Evolutionary conservation across 2,329 filamentous ascomycete genomes (phyloP).

Genomic region (Myriangium duriaei): DNA sequence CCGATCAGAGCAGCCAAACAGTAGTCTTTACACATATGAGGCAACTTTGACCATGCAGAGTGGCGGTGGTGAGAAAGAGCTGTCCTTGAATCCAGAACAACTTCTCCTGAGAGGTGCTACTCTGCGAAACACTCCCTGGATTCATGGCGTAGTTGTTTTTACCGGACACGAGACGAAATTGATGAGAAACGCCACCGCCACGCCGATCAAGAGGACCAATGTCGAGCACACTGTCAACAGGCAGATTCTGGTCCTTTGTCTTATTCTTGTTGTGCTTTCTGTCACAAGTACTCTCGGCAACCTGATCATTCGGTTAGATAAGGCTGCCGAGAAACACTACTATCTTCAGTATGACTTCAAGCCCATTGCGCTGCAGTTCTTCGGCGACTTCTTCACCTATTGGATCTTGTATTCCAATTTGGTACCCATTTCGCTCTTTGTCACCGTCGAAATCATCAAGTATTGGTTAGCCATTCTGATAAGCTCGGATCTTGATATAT

Average conservation of each 20-base stretch:
- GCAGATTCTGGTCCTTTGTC: conserved; percentile 81
- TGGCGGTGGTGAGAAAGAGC: conserved; percentile 84
- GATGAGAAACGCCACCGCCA: conserved; percentile 94
- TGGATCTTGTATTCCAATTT: conserved; percentile 96
- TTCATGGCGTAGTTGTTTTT: conserved; percentile 92
- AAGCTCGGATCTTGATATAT: conserved; percentile 94
- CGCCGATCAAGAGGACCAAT: conserved; percentile 93
- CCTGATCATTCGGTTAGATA: conserved; percentile 62
- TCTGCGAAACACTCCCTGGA: conserved; percentile 90
- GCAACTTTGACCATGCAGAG: conserved; percentile 84
- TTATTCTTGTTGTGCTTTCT: conserved; percentile 71
- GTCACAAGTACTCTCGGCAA: conserved; percentile 87
- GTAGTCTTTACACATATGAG: conserved; percentile 96
- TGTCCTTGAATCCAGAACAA: conserved; percentile 83
- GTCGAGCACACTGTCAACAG: conserved; percentile 90
- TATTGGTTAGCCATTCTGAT: conserved; percentile 97
- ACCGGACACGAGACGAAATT: conserved; percentile 97
- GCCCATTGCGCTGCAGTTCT: conserved; percentile 66
- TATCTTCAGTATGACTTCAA: conserved; percentile 61
- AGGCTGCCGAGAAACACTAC: conserved; percentile 46
- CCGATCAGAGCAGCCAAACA: conserved; percentile 94
- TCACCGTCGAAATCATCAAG: conserved; percentile 94
- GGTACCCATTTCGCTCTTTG: conserved; percentile 94
- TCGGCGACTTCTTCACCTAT: conserved; percentile 91
- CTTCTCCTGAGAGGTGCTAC: conserved; percentile 86